phyloP scores from a whole-genome alignment of 495 filamentous ascomycete species.

The Penicillium ochrochloron region DNA sequence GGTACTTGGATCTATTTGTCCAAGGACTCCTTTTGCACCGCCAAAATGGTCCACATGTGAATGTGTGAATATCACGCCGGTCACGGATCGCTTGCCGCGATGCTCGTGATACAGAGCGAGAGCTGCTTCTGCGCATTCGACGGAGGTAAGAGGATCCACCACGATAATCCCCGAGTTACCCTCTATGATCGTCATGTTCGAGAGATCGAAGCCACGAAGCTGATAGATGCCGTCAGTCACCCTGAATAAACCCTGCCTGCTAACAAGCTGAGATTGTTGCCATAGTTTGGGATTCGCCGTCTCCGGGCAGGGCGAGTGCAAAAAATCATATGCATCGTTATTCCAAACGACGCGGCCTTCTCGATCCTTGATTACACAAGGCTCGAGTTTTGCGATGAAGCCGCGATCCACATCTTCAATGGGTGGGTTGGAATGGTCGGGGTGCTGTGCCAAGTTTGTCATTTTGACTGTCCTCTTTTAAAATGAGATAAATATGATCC shows the following conservation, averaged over 20 bases:
- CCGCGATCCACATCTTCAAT: constrained; percentile 15
- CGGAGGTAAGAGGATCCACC: constrained; percentile 30
- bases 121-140: constrained; percentile 21
- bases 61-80: constrained; percentile 29
- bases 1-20: constrained; percentile 1
- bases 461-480: no score
- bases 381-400: constrained; percentile 19
- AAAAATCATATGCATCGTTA: constrained; percentile 22
- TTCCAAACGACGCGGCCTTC: constrained; percentile 21
- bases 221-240: constrained; percentile 28
- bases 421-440: no score
- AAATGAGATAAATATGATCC: no score
- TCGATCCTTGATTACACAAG: constrained; percentile 18
- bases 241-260: constrained; percentile 25
- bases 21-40: constrained; percentile 21
- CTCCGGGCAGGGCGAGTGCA: constrained; percentile 15
- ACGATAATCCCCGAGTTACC: constrained; percentile 27
- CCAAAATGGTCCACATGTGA: constrained; percentile 30
- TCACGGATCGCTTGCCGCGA: constrained; percentile 18
- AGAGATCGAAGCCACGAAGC: constrained; percentile 25
- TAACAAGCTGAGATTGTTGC: constrained; percentile 24
- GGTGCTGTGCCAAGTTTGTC: no score
- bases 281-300: constrained; percentile 28
- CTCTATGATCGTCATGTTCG: constrained; percentile 32
- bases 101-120: constrained; percentile 22